Conservation (phyloP, 441 rosid genomes). For the Iberis amara region DNA sequence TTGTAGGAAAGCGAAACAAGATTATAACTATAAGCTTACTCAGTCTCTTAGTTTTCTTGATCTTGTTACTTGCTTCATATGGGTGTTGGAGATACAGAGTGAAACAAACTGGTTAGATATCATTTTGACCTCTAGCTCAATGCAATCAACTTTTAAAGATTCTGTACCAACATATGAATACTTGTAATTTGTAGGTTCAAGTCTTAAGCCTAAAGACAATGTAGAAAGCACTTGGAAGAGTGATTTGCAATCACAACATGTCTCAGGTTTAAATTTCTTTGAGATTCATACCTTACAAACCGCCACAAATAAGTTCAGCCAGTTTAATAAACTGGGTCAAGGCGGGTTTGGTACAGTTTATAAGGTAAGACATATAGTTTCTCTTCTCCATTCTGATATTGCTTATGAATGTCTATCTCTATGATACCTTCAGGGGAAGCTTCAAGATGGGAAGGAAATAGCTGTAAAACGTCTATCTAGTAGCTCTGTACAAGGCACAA, state of each 20-base stretch:
- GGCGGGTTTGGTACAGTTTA: conserved; percentile 58
- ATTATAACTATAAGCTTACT: conserved; percentile 2
- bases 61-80: conserved; percentile 23
- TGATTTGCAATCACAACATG: conserved; percentile 19
- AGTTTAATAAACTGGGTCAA: conserved; percentile 38
- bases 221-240: conserved; percentile 16
- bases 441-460: conserved; percentile 23
- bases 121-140: too few relatives aligned
- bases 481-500: conserved; percentile 21
- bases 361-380: conserved; percentile 29
- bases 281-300: conserved; percentile 27
- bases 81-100: conserved; percentile 28
- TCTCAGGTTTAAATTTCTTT: conserved; percentile 22
- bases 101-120: conserved; percentile 21
- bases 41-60: conserved; percentile 17
- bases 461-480: conserved; percentile 28
- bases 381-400: conserved; percentile 3
- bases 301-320: conserved; percentile 37
- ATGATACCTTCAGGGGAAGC: conserved; percentile 22
- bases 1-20: conserved; percentile 22
- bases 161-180: conserved; percentile 3
- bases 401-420: conserved; percentile 1
- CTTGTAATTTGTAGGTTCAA: neutral
- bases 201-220: conserved; percentile 17
- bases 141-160: too few relatives aligned